phyloP scores from a whole-genome alignment of 169 alveolate genomes.

The Neospora caninum region DNA sequence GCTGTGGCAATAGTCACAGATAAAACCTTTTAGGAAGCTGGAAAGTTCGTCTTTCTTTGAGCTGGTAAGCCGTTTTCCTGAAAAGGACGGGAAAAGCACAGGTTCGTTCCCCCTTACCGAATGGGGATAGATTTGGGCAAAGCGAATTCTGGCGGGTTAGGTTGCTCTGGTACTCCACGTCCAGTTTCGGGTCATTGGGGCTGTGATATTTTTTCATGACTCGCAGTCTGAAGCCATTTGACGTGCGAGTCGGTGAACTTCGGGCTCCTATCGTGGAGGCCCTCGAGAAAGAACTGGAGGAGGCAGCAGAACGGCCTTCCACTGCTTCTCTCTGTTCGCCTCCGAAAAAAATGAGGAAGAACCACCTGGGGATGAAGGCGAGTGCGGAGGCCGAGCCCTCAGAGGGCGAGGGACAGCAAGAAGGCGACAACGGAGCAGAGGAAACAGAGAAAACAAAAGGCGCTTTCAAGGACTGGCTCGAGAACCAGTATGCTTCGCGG shows the following conservation, averaged over 20 bases:
- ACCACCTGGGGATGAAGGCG: not conserved
- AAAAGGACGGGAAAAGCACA: too few species aligned
- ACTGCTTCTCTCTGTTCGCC: not conserved
- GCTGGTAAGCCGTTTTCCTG: too few species aligned
- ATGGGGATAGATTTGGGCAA: too few species aligned
- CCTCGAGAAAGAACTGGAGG: not conserved
- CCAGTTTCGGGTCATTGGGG: too few species aligned
- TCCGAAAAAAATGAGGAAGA: not conserved
- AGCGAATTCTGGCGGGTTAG: too few species aligned
- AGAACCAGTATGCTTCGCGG: not conserved
- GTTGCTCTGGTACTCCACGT: too few species aligned
- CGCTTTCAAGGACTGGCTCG: not conserved
- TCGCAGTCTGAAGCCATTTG: constrained; percentile 7
- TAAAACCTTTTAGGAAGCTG: too few species aligned
- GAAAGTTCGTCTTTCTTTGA: too few species aligned
- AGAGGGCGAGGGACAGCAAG: not conserved
- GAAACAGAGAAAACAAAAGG: not conserved
- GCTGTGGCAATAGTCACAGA: too few species aligned
- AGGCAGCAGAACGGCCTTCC: not conserved
- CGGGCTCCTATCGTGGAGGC: constrained; percentile 25
- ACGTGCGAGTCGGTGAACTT: not conserved
- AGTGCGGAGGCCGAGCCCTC: not conserved
- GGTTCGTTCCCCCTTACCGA: too few species aligned
- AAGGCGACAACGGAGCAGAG: not conserved
- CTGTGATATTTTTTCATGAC: too few species aligned